Evolutionary conservation across 306 rosid species (phyloP).

Genomic region (Cicer judaicum): DNA sequence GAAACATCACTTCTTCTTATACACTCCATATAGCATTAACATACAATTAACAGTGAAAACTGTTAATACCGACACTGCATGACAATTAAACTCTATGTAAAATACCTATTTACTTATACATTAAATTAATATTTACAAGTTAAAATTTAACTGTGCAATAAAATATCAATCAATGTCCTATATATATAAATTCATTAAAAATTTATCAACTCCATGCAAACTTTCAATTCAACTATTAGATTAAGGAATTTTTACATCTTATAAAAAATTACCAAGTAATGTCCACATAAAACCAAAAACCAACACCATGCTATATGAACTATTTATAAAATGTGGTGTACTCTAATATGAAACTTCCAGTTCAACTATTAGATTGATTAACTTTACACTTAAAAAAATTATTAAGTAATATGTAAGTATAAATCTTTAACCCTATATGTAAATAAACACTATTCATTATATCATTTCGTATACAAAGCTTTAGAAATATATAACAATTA

Average conservation of each 20-base stretch:
- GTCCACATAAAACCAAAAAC: not conserved
- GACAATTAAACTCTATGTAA: not conserved
- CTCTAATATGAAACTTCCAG: not conserved
- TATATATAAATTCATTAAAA: not conserved
- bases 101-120: no score
- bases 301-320: not conserved
- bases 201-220: not conserved
- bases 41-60: not conserved
- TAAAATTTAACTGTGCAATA: not conserved
- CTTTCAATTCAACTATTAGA: not conserved
- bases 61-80: not conserved
- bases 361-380: not conserved
- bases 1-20: not conserved
- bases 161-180: not conserved
- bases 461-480: not conserved
- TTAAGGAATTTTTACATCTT: not conserved
- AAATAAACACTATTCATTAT: not conserved
- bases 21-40: not conserved
- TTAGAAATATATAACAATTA: not conserved
- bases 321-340: not conserved
- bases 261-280: not conserved
- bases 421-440: not conserved
- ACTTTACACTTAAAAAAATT: not conserved
- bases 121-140: not conserved
- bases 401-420: not conserved